Percentiles rank a stretch among this genome's conserved stretches.
Conservation (phyloP, 208 protist genomes). For the Trichomonas gallinae region DNA sequence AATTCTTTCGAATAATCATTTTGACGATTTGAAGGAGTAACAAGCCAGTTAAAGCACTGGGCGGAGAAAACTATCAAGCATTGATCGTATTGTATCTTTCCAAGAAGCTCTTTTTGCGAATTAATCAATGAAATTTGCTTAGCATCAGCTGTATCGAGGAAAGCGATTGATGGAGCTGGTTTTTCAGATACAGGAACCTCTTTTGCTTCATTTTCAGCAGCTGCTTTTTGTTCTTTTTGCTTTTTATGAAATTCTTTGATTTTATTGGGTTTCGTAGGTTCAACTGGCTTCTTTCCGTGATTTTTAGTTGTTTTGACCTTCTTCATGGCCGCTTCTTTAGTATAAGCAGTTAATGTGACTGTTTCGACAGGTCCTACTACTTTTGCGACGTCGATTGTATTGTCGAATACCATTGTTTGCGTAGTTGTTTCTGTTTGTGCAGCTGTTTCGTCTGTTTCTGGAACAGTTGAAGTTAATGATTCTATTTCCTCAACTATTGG, state of each 20-base stretch:
- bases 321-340: not conserved
- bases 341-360: not conserved
- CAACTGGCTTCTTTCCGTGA: not conserved
- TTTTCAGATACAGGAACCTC: not conserved
- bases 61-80: not conserved
- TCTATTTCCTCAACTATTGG: not conserved
- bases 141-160: not conserved
- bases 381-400: not conserved
- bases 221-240: not conserved
- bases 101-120: not conserved
- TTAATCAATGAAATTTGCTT: not conserved
- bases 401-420: not conserved
- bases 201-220: not conserved
- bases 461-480: not conserved
- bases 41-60: not conserved
- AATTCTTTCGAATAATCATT: not conserved
- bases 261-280: not conserved
- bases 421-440: not conserved
- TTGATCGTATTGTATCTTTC: not conserved
- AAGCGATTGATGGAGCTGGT: not conserved
- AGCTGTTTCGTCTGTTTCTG: not conserved
- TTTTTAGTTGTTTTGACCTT: not conserved
- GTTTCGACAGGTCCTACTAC: not conserved
- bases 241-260: not conserved
- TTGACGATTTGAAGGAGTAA: not conserved